Base-by-base conservation (phyloP, 2,329 filamentous ascomycete genomes). In the Bipolaris victoriae region DNA sequence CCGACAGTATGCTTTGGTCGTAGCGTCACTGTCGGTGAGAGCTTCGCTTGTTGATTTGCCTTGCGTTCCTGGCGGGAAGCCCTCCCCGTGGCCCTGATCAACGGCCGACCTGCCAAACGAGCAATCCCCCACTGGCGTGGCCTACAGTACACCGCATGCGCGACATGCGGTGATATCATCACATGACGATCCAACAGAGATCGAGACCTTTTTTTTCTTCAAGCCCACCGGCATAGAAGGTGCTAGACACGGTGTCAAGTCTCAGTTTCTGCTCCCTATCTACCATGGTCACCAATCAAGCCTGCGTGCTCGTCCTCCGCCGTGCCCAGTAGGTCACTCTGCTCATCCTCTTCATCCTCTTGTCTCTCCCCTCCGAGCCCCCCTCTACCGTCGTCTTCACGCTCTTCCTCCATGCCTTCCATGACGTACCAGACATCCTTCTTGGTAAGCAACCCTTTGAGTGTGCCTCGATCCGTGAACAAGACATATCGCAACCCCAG, bases 401-500 rank as follows among this genome's bases (percentile, higher is more conserved):
- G 37, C 45, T 67, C 74, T 45, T 74, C 72, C 11, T 74, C 72
- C 60, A 71, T 67, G 7, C 70, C 91, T 72, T 97, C 92, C 44
- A 98, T 82, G 37, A 98, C 88, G 75, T 91, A 93, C 91, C 93
- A 98, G 33, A 96, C 88, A 77, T 99, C 95, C 80, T 99, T 99
- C 81, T 98, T 98, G 18, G 95, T 99, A 65, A 98, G 80, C 46
- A 99, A 77, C 0, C 95, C 95, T 74, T 91, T 88, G 37, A 99
- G 79, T 48, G 86, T 85, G 18, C 95, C 95, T 47, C 88, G 85
- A 64, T 97, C 91, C 37, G 86, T 87, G 74, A 98, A 96, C 3
- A 98, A 79, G 5, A 99, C 86, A 78, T 98, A 97, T 49, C 94
- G 86, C 60, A 99, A 79, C 18, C 95, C 95, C 7, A 99, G 85